Conservation (phyloP, 805 yeast genomes). For the Lipomyces chichibuensis region DNA sequence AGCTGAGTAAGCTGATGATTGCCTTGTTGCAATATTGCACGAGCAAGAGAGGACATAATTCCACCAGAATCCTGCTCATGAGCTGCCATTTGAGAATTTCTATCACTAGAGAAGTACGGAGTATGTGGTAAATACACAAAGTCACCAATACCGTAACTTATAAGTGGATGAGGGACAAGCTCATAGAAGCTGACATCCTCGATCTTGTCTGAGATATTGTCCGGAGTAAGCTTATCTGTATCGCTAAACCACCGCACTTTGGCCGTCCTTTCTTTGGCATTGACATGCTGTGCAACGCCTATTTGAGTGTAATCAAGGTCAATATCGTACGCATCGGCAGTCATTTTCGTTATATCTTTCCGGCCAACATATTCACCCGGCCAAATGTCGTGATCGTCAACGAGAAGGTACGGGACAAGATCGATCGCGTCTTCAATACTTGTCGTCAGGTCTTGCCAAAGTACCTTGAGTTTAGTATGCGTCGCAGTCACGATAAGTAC, state of each 20-base stretch:
- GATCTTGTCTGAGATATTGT: slow-evolving; percentile 15
- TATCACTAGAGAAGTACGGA: slow-evolving; percentile 16
- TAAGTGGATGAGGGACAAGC: slow-evolving; percentile 30
- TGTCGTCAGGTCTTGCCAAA: slow-evolving; percentile 31
- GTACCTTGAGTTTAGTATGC: slow-evolving; percentile 24
- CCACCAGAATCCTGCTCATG: slow-evolving; percentile 18
- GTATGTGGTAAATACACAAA: slow-evolving; percentile 31
- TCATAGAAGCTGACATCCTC: slow-evolving; percentile 35
- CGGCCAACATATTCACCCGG: slow-evolving; percentile 34
- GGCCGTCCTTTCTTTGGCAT: slow-evolving; percentile 29
- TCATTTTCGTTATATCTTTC: slow-evolving; percentile 13
- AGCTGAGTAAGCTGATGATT: slow-evolving; percentile 33
- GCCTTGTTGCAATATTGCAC: slow-evolving; percentile 30
- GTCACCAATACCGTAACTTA: slow-evolving; percentile 28
- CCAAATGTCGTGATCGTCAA: slow-evolving; percentile 36
- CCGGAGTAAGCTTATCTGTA: slow-evolving; percentile 21
- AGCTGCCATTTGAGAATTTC: background rate
- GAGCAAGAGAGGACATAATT: slow-evolving; percentile 26
- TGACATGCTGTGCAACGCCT: slow-evolving; percentile 32
- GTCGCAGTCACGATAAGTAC: slow-evolving; percentile 23
- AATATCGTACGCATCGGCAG: slow-evolving; percentile 9
- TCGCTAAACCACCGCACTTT: slow-evolving; percentile 33
- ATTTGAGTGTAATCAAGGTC: slow-evolving; percentile 28
- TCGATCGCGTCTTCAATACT: slow-evolving; percentile 16
- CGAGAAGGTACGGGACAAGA: slow-evolving; percentile 27